Conservation (phyloP, 1,284 basidiomycete genomes). For the Irpex sp. region DNA sequence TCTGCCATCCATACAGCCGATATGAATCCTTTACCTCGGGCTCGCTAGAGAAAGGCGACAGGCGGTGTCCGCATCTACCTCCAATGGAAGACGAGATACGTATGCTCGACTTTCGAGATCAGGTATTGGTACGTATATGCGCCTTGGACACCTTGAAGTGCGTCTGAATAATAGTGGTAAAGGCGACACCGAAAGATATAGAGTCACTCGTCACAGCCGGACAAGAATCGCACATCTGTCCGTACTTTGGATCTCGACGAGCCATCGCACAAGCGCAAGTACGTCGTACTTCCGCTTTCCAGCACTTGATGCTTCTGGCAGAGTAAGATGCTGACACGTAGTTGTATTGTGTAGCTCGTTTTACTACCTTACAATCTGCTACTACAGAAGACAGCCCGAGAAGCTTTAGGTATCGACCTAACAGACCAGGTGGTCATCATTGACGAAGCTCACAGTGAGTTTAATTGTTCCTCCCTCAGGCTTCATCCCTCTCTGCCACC, state of each 20-base stretch:
- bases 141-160: no score
- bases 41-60: slow-evolving; percentile 49
- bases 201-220: slow-evolving; percentile 87
- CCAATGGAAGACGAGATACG: slow-evolving; percentile 63
- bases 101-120: slow-evolving; percentile 87
- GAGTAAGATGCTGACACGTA: no score
- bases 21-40: no score
- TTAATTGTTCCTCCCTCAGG: no score
- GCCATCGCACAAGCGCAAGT: slow-evolving; percentile 92
- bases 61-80: slow-evolving; percentile 83
- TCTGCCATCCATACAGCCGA: no score
- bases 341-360: slow-evolving; percentile 55
- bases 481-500: no score
- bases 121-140: slow-evolving; percentile 65
- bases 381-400: slow-evolving; percentile 80
- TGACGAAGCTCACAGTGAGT: slow-evolving; percentile 94
- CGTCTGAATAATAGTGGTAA: neutral
- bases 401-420: slow-evolving; percentile 83
- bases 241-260: slow-evolving; percentile 88
- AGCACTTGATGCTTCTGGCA: no score
- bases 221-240: slow-evolving; percentile 68
- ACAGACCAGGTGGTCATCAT: slow-evolving; percentile 86
- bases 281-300: slow-evolving; percentile 9
- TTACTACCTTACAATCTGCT: slow-evolving; percentile 94
- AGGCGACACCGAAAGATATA: slow-evolving; percentile 91